Base-by-base conservation (phyloP, 2,329 filamentous ascomycete genomes). In the Penicillium psychrosexuale region DNA sequence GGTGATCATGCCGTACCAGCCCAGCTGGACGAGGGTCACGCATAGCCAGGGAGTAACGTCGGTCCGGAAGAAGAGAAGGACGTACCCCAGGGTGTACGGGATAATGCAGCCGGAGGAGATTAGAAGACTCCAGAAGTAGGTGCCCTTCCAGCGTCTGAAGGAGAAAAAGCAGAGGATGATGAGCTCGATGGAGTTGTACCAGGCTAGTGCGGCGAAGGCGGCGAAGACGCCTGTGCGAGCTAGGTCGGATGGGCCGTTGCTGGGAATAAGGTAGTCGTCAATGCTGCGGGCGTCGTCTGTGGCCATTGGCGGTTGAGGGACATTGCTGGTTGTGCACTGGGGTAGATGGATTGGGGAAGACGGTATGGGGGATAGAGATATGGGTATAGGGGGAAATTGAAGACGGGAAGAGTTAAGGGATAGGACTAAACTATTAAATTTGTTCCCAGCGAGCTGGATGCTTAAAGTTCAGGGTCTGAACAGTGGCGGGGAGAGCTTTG, bases 51-150 rank as follows among this genome's bases (percentile, higher is more conserved):
- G 57, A 5, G 72, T 62, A 7, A 58, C 60, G 28, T 64, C 63
- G 47, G 71, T 60, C 3, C 61, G 55, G 51, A 75, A 77, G 60
- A 76, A 74, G 53, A 76, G 75, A 43, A 79, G 64, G 38, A 78
- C 40, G 60, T 74, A 77, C 0, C 74, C 76, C 8, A 78, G 57
- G 8, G 69, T 63, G 59, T 78, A 69, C 0, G 74, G 69, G 8
- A 75, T 65, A 33, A 78, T 71, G 30, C 75, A 73, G 15, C 60
- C 27, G 17, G 75, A 73, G 6, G 77, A 66, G n/a, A 75, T 55
- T 15, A 79, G 62, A 36, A 77, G 60, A 56, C 72, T 75, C 72
- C 75, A 80, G 61, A 80, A 80, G 61, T 80, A 80, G 9, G 77
- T 69, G 1, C 77, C 75, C 5, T 57, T 64, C 40, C 71, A 73